Conservation (phyloP, 345 rosid species). For the Syzygium grande region DNA sequence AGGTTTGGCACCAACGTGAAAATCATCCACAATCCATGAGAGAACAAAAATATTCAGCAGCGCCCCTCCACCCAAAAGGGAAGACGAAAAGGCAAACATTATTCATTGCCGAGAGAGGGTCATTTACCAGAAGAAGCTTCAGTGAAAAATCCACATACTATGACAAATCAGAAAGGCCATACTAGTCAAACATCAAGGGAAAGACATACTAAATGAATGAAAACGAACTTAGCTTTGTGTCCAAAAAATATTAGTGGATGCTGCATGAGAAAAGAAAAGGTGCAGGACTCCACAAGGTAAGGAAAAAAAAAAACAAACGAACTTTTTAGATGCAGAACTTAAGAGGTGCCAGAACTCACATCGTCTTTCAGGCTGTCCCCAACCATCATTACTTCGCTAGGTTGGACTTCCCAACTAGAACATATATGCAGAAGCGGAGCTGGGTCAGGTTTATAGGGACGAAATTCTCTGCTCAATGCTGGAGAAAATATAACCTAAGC, state of each 20-base stretch:
- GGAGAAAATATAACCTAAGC: constrained; percentile 69
- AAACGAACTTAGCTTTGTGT: background rate
- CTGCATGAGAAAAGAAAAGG: background rate
- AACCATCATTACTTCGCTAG: constrained; percentile 84
- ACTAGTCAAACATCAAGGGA: background rate
- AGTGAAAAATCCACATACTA: background rate
- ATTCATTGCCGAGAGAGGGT: background rate
- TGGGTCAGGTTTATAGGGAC: constrained; percentile 89
- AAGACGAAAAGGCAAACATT: background rate
- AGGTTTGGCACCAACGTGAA: background rate
- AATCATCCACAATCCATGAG: background rate
- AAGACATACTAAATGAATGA: background rate
- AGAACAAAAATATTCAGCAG: background rate
- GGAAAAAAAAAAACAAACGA: background rate
- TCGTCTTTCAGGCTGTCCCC: constrained; percentile 99
- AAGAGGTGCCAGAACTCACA: constrained; percentile 29
- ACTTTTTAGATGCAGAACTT: background rate
- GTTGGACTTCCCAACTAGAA: constrained; percentile 70
- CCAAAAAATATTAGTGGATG: background rate
- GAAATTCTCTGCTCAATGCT: constrained; percentile 93
- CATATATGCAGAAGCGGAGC: constrained; percentile 89
- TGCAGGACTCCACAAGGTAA: background rate
- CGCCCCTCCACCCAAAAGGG: background rate
- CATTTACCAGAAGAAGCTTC: background rate
- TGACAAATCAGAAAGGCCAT: background rate